phyloP scores from a whole-genome alignment of 306 rosid genomes.

The apple (Malus domestica) region DNA sequence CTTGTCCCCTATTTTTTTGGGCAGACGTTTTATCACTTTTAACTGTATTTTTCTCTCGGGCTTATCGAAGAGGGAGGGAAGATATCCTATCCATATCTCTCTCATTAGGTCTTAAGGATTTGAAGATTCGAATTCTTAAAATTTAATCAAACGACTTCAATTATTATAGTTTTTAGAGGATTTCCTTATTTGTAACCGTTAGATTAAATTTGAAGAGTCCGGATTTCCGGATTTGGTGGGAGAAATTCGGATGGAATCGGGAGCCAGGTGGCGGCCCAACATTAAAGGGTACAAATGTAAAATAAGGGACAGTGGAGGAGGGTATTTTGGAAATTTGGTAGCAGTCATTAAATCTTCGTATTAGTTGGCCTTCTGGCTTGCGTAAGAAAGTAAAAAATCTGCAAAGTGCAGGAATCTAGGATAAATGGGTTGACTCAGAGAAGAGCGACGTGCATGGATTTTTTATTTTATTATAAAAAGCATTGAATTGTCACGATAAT shows the following conservation, averaged over 20 bases:
- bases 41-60: neutral
- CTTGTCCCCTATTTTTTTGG: neutral
- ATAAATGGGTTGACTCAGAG: neutral
- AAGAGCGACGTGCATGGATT: too few species aligned
- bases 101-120: rapidly evolving
- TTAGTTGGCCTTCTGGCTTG: slow-evolving; percentile 21
- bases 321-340: slow-evolving; percentile 1
- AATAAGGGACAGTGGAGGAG: neutral
- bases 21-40: neutral
- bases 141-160: rapidly evolving
- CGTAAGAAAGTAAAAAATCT: slow-evolving; percentile 31
- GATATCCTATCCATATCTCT: too few species aligned
- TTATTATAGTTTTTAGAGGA: too few species aligned
- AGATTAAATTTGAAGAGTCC: rapidly evolving
- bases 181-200: rapidly evolving
- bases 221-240: rapidly evolving
- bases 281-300: neutral
- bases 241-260: too few species aligned
- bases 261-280: neutral
- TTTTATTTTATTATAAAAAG: too few species aligned
- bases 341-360: slow-evolving; percentile 22
- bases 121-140: rapidly evolving
- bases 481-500: too few species aligned
- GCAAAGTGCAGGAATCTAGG: slow-evolving; percentile 32
- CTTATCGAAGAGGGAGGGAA: neutral